These are phyloP conservation scores for Aspergillus nomiae DNA, from an alignment of 2,329 filamentous ascomycete genomes.

Conservation along the genomic window DNA sequence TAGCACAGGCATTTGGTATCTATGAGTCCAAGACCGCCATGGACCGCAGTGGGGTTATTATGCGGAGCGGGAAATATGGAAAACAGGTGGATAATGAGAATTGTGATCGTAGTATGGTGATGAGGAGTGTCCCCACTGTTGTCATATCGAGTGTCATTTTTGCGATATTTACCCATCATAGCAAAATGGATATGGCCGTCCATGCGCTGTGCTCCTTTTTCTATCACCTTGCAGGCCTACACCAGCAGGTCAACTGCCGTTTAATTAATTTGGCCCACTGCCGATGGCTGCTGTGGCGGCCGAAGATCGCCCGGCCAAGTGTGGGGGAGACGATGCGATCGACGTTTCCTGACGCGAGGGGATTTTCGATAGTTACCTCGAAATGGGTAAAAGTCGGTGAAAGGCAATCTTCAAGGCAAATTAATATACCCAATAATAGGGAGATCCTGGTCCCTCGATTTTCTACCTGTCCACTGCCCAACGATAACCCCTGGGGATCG, in stretches of 20 bases:
- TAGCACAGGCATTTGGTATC: background rate
- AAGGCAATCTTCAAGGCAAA: background rate
- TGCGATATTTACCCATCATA: background rate
- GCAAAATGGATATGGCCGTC: background rate
- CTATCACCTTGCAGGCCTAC: background rate
- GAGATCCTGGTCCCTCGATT: background rate
- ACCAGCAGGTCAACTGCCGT: background rate
- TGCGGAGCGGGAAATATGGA: background rate
- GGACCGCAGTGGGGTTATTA: background rate
- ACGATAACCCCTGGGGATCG: background rate
- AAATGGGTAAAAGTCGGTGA: constrained; percentile 1
- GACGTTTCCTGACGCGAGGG: background rate
- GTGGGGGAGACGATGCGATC: constrained; percentile 1
- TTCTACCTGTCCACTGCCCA: background rate
- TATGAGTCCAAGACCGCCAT: background rate
- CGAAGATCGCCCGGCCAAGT: background rate
- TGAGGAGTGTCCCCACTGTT: background rate
- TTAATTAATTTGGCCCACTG: background rate
- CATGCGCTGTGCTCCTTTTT: background rate
- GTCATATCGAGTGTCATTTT: background rate
- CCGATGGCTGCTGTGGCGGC: background rate
- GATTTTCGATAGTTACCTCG: background rate
- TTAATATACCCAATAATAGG: background rate
- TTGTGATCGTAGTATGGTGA: background rate
- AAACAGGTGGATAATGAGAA: background rate